A percentile compares a stretch with the other conserved stretches of the same genome.
Conservation (phyloP, 192 early-diverging fungal species). For the Funneliformis mosseae region DNA sequence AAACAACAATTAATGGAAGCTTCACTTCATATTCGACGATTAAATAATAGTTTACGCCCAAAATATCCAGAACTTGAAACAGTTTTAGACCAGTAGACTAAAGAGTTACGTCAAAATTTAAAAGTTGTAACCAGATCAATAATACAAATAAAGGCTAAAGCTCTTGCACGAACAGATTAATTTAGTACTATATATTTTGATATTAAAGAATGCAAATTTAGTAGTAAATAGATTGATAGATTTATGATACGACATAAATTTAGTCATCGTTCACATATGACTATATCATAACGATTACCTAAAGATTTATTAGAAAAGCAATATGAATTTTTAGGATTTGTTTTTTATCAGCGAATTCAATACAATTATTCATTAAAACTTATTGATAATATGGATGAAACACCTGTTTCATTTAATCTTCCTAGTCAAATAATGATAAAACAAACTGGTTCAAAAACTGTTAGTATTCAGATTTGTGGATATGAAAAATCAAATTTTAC, state of each 20-base stretch:
- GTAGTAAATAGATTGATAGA: background rate
- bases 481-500: no score
- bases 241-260: background rate
- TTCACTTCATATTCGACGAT: background rate
- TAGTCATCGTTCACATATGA: background rate
- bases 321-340: background rate
- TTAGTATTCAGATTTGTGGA: no score
- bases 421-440: no score
- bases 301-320: background rate
- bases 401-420: no score
- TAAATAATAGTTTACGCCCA: background rate
- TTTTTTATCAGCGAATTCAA: background rate
- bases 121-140: background rate
- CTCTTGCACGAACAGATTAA: background rate
- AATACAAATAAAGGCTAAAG: background rate
- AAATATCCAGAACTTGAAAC: background rate
- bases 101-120: background rate
- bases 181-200: background rate
- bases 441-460: no score
- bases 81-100: background rate
- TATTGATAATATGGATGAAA: no score
- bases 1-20: background rate
- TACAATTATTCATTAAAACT: background rate
- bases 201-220: constrained; percentile 5
- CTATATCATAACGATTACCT: background rate